Conservation (phyloP, 2,329 filamentous ascomycete species). For the Colletotrichum nymphaeae region DNA sequence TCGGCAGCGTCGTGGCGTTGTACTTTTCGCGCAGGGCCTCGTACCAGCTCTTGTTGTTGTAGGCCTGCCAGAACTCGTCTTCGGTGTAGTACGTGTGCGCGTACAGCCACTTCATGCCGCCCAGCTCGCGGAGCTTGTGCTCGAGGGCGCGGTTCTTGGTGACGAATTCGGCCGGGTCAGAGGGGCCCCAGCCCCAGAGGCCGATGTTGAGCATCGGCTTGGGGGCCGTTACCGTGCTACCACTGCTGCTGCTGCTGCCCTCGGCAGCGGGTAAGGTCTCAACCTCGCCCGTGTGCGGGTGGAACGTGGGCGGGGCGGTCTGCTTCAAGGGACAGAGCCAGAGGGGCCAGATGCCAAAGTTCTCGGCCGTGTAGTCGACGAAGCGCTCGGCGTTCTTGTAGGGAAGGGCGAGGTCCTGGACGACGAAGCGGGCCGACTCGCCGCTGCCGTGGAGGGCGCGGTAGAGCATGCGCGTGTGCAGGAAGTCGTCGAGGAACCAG, state of each 20-base stretch:
- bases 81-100: conserved; percentile 87
- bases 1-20: conserved; percentile 70
- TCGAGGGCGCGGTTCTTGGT: conserved; percentile 78
- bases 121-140: conserved; percentile 73
- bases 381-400: conserved; percentile 64
- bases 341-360: conserved; percentile 68
- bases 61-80: conserved; percentile 75
- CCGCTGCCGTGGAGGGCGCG: conserved; percentile 76
- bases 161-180: conserved; percentile 69
- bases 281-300: conserved; percentile 59
- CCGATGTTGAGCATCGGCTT: conserved; percentile 70
- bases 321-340: conserved; percentile 69
- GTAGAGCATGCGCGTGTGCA: conserved; percentile 81
- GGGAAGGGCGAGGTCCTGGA: conserved; percentile 74
- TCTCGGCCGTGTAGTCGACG: conserved; percentile 63
- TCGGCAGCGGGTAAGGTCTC: conserved; percentile 37
- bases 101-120: conserved; percentile 89
- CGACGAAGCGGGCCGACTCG: conserved; percentile 72
- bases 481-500: conserved; percentile 77
- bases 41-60: conserved; percentile 69
- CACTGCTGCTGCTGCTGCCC: background rate
- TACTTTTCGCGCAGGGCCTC: conserved; percentile 72
- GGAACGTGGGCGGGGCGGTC: conserved; percentile 63
- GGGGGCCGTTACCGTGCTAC: conserved; percentile 20
- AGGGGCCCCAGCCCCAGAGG: conserved; percentile 84